Conservation (phyloP, 371 early-diverging fungal species). For the Sporodiniella umbellata region DNA sequence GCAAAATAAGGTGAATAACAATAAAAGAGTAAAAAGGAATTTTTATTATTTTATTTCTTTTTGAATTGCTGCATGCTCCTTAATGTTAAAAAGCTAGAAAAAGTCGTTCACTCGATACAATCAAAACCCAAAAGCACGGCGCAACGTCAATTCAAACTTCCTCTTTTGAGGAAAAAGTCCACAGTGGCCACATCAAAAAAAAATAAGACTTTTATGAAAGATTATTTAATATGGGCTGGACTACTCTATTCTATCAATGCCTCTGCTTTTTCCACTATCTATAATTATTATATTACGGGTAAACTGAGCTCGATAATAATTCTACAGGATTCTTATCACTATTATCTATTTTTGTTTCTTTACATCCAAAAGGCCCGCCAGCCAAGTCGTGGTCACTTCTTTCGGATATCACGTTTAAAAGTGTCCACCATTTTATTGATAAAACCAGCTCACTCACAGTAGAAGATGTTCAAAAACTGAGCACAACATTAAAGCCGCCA, state of each 20-base stretch:
- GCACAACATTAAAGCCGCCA: slow-evolving; percentile 22
- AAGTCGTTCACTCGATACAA: neutral
- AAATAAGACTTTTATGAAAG: neutral
- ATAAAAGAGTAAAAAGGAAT: too few relatives aligned
- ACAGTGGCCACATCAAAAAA: neutral
- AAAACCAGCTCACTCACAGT: slow-evolving; percentile 30
- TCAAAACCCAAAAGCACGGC: neutral
- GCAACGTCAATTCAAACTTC: neutral
- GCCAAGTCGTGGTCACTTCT: slow-evolving; percentile 41
- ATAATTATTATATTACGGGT: slow-evolving; percentile 22
- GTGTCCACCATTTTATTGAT: slow-evolving; percentile 27
- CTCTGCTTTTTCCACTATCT: slow-evolving; percentile 14
- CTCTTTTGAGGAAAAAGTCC: neutral
- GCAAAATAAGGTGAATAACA: too few relatives aligned
- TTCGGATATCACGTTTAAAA: slow-evolving; percentile 30
- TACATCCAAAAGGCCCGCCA: slow-evolving; percentile 31
- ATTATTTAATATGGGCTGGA: neutral
- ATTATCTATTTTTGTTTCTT: slow-evolving; percentile 2
- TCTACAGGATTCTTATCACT: too few relatives aligned
- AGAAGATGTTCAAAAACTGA: slow-evolving; percentile 35
- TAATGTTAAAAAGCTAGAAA: too few relatives aligned
- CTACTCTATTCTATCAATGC: neutral
- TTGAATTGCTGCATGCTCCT: too few relatives aligned
- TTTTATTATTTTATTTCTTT: too few relatives aligned
- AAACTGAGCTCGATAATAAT: too few relatives aligned